A percentile compares a stretch with the other conserved stretches of the same genome.
Conservation (phyloP, 352 stramenopile species). For the Globisporangium viniferum region DNA sequence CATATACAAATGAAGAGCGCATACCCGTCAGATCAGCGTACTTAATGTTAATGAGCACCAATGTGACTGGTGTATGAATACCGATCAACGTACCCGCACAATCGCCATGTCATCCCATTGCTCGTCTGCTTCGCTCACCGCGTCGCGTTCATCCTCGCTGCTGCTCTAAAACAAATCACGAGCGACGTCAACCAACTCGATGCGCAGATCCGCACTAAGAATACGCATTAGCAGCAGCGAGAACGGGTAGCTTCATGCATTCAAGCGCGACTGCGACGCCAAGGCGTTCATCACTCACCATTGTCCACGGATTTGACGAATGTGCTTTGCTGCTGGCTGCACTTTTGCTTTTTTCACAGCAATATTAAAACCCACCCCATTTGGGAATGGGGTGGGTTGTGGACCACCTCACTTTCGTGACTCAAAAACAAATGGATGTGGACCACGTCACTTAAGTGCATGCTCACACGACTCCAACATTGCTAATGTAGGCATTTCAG, state of each 20-base stretch:
- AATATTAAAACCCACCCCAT: too few relatives aligned
- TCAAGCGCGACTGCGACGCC: background rate
- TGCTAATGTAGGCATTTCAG: too few relatives aligned
- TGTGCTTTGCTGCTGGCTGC: too few relatives aligned
- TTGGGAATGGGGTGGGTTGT: too few relatives aligned
- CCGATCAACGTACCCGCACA: conserved; percentile 39
- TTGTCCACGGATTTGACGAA: background rate
- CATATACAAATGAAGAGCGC: background rate
- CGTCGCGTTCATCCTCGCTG: conserved; percentile 35
- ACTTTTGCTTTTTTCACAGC: too few relatives aligned
- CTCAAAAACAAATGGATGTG: too few relatives aligned
- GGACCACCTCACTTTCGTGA: too few relatives aligned
- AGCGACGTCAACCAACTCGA: background rate
- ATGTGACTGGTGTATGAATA: background rate
- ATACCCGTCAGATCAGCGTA: background rate
- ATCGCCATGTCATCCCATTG: conserved; percentile 85
- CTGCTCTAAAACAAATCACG: conserved; percentile 26
- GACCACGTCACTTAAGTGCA: too few relatives aligned
- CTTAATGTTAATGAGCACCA: background rate
- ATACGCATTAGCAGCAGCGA: background rate
- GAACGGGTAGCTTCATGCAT: background rate
- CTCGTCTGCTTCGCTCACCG: conserved; percentile 31
- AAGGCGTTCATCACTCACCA: background rate
- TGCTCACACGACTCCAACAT: too few relatives aligned
- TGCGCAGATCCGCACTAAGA: background rate